These are phyloP conservation scores for Sarcodon sp. DNA, from an alignment of 768 basidiomycete genomes.

Conservation along the genomic window DNA sequence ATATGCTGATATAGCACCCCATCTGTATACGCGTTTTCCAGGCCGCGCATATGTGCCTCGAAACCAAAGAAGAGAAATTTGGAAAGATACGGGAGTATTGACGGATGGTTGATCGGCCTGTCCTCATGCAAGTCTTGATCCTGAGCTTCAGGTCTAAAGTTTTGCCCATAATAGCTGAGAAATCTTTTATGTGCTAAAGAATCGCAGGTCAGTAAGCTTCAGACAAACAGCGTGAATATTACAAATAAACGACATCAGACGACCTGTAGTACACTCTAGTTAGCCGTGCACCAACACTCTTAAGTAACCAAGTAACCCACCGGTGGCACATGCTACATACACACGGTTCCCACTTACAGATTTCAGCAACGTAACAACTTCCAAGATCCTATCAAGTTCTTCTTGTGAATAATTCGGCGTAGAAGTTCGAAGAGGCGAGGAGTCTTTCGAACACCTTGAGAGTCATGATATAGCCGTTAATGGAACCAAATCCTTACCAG, in stretches of 20 bases:
- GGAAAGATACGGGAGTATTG: slow-evolving; percentile 9
- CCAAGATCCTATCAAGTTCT: slow-evolving; percentile 6
- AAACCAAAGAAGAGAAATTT: slow-evolving; percentile 15
- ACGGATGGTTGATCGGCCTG: slow-evolving; percentile 18
- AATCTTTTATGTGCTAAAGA: slow-evolving; percentile 20
- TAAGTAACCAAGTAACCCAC: background rate
- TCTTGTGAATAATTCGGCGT: slow-evolving; percentile 6
- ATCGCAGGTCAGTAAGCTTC: background rate
- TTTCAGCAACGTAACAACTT: slow-evolving; percentile 6
- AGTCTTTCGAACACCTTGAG: slow-evolving; percentile 3
- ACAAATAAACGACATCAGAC: slow-evolving; percentile 32
- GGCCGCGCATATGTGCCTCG: slow-evolving; percentile 11
- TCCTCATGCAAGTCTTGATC: slow-evolving; percentile 24
- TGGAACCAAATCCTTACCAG: slow-evolving; percentile 20
- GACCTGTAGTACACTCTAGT: slow-evolving; percentile 14
- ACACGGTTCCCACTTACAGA: background rate
- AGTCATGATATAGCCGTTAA: no score
- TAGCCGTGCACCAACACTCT: background rate
- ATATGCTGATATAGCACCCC: slow-evolving; percentile 1
- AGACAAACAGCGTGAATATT: slow-evolving; percentile 2
- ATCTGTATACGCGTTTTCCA: slow-evolving; percentile 9
- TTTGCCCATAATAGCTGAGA: slow-evolving; percentile 33
- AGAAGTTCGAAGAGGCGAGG: slow-evolving; percentile 6
- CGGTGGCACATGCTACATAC: slow-evolving; percentile 1
- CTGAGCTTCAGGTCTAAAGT: slow-evolving; percentile 28